Evolutionary conservation across 2,329 filamentous ascomycete species (phyloP).

Genomic region (Colletotrichum viniferum): DNA sequence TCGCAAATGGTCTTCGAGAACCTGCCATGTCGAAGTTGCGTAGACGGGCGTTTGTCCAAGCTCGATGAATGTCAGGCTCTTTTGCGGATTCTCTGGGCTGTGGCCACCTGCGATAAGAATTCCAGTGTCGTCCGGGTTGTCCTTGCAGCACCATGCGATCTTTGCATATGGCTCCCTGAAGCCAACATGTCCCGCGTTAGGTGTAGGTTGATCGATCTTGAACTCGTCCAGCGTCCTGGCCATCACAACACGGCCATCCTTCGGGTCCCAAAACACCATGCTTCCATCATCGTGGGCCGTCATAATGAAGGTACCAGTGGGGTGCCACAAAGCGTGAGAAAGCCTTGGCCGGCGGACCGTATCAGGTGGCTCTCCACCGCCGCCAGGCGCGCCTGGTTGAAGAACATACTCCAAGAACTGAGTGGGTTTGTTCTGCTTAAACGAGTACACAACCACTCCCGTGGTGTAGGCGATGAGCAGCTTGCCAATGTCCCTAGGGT

Average conservation of each 20-base stretch:
- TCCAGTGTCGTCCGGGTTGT: slow-evolving; percentile 91
- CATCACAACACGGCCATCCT: slow-evolving; percentile 83
- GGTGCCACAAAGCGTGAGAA: slow-evolving; percentile 90
- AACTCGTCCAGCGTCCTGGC: slow-evolving; percentile 80
- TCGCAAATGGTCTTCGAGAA: slow-evolving; percentile 78
- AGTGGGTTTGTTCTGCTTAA: slow-evolving; percentile 84
- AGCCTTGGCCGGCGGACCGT: slow-evolving; percentile 73
- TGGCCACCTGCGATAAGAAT: slow-evolving; percentile 86
- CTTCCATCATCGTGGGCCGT: slow-evolving; percentile 91
- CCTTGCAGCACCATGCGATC: slow-evolving; percentile 92
- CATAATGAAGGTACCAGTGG: slow-evolving; percentile 86
- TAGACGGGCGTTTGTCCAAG: slow-evolving; percentile 89
- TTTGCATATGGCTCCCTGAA: slow-evolving; percentile 77
- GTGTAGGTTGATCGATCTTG: slow-evolving; percentile 71
- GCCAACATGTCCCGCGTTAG: slow-evolving; percentile 54
- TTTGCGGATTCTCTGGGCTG: slow-evolving; percentile 67
- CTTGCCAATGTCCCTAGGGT: slow-evolving; percentile 91
- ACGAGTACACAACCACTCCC: slow-evolving; percentile 88
- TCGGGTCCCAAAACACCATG: slow-evolving; percentile 92
- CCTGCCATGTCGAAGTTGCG: slow-evolving; percentile 88
- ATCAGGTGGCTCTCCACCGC: slow-evolving; percentile 69
- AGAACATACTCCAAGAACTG: slow-evolving; percentile 86
- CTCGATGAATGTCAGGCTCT: slow-evolving; percentile 87
- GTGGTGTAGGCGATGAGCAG: slow-evolving; percentile 89
- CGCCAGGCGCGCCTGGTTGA: slow-evolving; percentile 81